Evolutionary conservation across 2,329 filamentous ascomycete species (phyloP).

Genomic region (Zymoseptoria crescenta): DNA sequence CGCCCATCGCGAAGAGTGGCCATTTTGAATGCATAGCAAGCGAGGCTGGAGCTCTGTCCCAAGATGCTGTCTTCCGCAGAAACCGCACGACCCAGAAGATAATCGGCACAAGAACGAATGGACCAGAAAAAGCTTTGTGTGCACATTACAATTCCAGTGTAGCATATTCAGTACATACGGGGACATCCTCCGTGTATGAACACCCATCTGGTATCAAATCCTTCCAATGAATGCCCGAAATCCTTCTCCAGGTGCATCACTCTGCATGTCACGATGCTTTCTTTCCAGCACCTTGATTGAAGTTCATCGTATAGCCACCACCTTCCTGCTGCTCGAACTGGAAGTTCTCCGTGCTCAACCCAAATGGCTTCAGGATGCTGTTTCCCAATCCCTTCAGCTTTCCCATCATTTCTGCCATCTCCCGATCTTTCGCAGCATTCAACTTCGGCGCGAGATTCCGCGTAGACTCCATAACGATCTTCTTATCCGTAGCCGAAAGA

Average conservation of each 20-base stretch:
- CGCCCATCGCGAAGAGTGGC: background rate
- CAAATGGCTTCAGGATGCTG: slow-evolving; percentile 85
- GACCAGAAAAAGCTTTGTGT: background rate
- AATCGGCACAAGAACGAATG: background rate
- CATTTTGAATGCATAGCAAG: background rate
- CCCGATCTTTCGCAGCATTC: slow-evolving; percentile 72
- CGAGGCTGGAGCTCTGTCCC: background rate
- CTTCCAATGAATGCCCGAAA: background rate
- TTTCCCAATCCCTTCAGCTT: slow-evolving; percentile 92
- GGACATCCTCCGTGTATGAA: background rate
- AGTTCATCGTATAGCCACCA: slow-evolving; percentile 92
- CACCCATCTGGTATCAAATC: background rate
- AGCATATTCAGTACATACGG: background rate
- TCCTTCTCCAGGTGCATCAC: no score
- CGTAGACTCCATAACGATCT: slow-evolving; percentile 60
- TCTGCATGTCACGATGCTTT: slow-evolving; percentile 4
- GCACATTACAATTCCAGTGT: background rate
- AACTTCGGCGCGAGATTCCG: slow-evolving; percentile 57
- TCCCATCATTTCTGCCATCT: slow-evolving; percentile 95
- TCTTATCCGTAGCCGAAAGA: slow-evolving; percentile 58
- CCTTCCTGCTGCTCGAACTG: slow-evolving; percentile 86
- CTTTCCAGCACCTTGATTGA: slow-evolving; percentile 44
- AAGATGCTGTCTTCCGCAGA: background rate
- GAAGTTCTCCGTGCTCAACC: slow-evolving; percentile 88
- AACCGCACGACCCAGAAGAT: background rate